These are phyloP conservation scores for Dryas integrifolia DNA, from an alignment of 331 rosid species.

Conservation along the genomic window DNA sequence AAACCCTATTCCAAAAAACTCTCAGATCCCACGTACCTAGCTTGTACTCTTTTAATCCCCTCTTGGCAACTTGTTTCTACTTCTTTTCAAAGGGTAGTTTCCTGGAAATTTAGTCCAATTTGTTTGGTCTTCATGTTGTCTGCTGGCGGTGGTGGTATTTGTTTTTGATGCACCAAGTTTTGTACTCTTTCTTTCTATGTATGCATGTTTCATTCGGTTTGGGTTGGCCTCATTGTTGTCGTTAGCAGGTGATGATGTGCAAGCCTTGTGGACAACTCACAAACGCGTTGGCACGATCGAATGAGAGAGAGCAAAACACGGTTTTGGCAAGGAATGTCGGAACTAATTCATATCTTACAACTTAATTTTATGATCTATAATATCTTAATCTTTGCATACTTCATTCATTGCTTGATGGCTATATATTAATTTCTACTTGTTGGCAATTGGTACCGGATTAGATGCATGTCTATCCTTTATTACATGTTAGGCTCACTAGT, in stretches of 20 bases:
- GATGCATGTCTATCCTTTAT: no score
- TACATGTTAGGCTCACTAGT: no score
- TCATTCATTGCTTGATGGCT: not conserved
- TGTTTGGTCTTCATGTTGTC: conserved; percentile 11
- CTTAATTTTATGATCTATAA: not conserved
- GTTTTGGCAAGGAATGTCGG: conserved; percentile 7
- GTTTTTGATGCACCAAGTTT: conserved; percentile 1
- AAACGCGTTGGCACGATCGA: conserved; percentile 13
- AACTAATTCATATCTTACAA: not conserved
- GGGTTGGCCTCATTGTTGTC: conserved; percentile 9
- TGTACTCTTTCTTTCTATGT: not conserved
- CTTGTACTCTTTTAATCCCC: not conserved
- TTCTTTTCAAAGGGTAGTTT: conserved; percentile 1
- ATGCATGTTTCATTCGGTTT: not conserved
- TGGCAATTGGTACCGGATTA: no score
- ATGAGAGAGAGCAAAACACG: not conserved
- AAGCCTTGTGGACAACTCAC: conserved; percentile 19
- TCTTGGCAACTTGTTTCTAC: conserved; percentile 15
- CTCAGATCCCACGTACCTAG: not conserved
- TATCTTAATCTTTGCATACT: not conserved
- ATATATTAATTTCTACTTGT: no score
- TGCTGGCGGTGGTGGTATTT: conserved; percentile 1
- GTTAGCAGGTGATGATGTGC: not conserved
- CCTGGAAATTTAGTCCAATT: conserved; percentile 16
- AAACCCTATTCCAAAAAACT: not conserved